phyloP scores from a whole-genome alignment of 2,329 filamentous ascomycete genomes.

The Xylaria sp. region DNA sequence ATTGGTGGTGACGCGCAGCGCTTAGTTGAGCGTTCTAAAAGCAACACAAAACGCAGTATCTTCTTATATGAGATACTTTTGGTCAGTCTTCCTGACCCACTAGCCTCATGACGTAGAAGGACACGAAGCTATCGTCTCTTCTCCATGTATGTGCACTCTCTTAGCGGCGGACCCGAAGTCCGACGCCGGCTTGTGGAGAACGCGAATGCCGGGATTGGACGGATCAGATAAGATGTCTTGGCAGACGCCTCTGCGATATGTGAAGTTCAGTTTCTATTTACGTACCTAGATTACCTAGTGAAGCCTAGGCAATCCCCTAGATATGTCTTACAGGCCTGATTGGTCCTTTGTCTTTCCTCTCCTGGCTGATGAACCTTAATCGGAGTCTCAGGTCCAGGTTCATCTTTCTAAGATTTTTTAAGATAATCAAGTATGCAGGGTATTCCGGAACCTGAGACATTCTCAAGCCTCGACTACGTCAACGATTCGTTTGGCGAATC shows the following conservation, averaged over 20 bases:
- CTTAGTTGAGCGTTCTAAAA: background rate
- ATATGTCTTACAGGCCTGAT: no score
- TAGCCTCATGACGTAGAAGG: background rate
- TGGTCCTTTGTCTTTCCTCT: no score
- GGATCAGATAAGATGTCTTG: constrained; percentile 42
- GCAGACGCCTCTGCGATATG: constrained; percentile 8
- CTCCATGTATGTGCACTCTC: background rate
- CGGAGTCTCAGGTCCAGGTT: no score
- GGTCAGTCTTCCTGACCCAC: background rate
- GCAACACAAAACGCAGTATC: background rate
- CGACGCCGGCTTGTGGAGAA: constrained; percentile 14
- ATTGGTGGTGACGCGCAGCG: background rate
- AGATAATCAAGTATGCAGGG: no score
- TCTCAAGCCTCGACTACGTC: no score
- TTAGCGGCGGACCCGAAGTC: constrained; percentile 10
- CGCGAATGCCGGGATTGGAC: constrained; percentile 14
- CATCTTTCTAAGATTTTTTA: no score
- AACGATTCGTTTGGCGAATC: no score
- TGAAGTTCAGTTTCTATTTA: no score
- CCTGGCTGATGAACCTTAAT: no score
- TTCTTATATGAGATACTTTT: constrained; percentile 9
- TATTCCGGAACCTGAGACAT: no score
- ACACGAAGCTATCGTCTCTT: constrained; percentile 3
- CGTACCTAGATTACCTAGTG: no score
- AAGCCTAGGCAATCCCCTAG: no score